Percentiles rank a stretch among this genome's conserved stretches.
phyloP scores from a whole-genome alignment of 139 green algal species.

The Raphidocelis subcapitata region DNA sequence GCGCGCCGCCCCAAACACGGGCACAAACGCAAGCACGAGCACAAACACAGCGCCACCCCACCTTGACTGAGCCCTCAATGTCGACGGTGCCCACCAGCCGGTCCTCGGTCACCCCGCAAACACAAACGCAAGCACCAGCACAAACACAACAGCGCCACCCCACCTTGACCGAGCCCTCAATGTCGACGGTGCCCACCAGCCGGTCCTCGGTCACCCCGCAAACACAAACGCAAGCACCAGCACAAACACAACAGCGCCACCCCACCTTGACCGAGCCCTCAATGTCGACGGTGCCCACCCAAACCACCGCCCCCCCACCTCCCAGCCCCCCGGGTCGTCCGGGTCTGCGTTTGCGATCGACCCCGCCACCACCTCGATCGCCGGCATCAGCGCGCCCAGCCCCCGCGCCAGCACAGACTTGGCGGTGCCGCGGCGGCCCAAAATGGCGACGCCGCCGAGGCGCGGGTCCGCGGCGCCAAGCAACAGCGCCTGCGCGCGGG shows the following conservation, averaged over 20 bases:
- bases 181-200: constrained; percentile 90
- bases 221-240: too few species aligned
- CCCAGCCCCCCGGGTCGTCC: constrained; percentile 64
- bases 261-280: too few species aligned
- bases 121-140: too few species aligned
- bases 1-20: too few species aligned
- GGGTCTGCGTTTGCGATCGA: constrained; percentile 85
- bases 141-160: too few species aligned
- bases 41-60: too few species aligned
- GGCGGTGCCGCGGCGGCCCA: constrained; percentile 77
- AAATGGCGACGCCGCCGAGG: constrained; percentile 83
- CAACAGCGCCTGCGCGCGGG: too few species aligned
- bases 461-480: constrained; percentile 78
- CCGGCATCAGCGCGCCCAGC: constrained; percentile 83
- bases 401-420: constrained; percentile 91
- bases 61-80: constrained; percentile 89
- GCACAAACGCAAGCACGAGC: too few species aligned
- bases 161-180: constrained; percentile 88
- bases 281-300: too few species aligned
- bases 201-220: constrained; percentile 92
- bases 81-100: constrained; percentile 89
- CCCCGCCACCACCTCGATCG: constrained; percentile 84
- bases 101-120: constrained; percentile 92
- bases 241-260: too few species aligned
- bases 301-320: constrained; percentile 30